These are phyloP conservation scores for Sisymbrium altissimum DNA, from an alignment of 345 rosid species.

Conservation along the genomic window DNA sequence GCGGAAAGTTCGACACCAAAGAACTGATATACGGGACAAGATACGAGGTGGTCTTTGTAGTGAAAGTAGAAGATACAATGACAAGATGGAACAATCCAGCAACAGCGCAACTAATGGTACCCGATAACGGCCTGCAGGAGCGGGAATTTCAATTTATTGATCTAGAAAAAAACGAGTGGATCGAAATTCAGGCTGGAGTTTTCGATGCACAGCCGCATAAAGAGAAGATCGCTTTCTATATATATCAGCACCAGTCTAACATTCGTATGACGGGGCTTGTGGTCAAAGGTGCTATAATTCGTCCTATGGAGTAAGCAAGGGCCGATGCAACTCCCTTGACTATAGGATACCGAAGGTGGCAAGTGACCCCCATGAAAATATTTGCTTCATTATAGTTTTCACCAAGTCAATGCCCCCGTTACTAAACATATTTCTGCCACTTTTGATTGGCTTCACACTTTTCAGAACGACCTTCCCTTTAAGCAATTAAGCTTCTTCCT, in stretches of 20 bases:
- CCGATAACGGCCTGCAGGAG: not conserved
- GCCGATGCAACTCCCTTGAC: not conserved
- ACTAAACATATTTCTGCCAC: not conserved
- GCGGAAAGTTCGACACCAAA: conserved; percentile 30
- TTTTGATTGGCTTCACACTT: too few relatives aligned
- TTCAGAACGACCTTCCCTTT: too few relatives aligned
- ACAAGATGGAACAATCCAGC: conserved; percentile 48
- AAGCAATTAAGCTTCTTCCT: too few relatives aligned
- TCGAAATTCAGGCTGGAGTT: conserved; percentile 49
- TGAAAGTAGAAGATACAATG: conserved; percentile 40
- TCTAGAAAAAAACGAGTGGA: conserved; percentile 38
- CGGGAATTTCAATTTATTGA: conserved; percentile 10
- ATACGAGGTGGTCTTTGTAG: conserved; percentile 42
- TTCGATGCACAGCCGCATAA: conserved; percentile 15
- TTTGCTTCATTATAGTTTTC: not conserved
- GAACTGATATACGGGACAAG: conserved; percentile 38
- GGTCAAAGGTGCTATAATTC: conserved; percentile 46
- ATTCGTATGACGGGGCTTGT: conserved; percentile 42
- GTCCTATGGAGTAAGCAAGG: conserved; percentile 26
- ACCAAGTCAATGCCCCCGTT: not conserved
- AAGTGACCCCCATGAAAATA: not conserved
- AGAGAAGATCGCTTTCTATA: conserved; percentile 31
- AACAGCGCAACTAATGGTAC: conserved; percentile 34
- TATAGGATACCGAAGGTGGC: not conserved
- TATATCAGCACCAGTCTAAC: conserved; percentile 38